Evolutionary conservation across 208 protist genomes (phyloP).

Genomic region (Acanthamoeba lugdunensis): DNA sequence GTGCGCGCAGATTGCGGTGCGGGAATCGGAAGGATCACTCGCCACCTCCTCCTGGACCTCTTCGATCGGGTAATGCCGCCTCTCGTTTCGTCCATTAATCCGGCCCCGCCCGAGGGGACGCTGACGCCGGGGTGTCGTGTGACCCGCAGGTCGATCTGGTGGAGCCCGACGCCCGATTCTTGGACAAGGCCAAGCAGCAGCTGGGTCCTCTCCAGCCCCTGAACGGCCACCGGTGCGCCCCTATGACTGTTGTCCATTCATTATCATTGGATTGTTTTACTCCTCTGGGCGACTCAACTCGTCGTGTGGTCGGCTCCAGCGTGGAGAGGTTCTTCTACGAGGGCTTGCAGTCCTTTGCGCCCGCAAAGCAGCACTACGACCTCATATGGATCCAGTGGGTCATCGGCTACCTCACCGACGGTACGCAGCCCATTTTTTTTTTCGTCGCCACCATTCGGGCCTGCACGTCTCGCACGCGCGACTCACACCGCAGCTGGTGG

Average conservation of each 20-base stretch:
- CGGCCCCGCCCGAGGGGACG: background rate
- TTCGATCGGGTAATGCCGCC: constrained; percentile 74
- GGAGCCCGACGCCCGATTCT: constrained; percentile 79
- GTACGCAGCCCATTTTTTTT: background rate
- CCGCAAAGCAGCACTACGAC: constrained; percentile 77
- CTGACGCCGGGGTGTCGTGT: background rate
- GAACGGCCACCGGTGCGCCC: constrained; percentile 26
- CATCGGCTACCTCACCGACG: constrained; percentile 81
- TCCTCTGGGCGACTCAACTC: no score
- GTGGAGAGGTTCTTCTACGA: constrained; percentile 76
- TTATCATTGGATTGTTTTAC: background rate
- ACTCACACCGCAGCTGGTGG: background rate
- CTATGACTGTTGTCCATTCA: background rate
- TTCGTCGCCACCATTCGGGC: no score
- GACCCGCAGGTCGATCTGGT: constrained; percentile 78
- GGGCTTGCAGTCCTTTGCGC: constrained; percentile 77
- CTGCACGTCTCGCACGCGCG: background rate
- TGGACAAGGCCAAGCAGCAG: constrained; percentile 79
- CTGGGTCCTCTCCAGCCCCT: background rate
- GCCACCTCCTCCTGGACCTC: constrained; percentile 70
- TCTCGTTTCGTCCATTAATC: background rate
- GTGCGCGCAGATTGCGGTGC: constrained; percentile 82
- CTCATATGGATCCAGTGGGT: constrained; percentile 86
- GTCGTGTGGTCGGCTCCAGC: constrained; percentile 1
- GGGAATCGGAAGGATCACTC: constrained; percentile 83